Conservation (phyloP, 768 basidiomycete genomes). For the Mycena haematopus region DNA sequence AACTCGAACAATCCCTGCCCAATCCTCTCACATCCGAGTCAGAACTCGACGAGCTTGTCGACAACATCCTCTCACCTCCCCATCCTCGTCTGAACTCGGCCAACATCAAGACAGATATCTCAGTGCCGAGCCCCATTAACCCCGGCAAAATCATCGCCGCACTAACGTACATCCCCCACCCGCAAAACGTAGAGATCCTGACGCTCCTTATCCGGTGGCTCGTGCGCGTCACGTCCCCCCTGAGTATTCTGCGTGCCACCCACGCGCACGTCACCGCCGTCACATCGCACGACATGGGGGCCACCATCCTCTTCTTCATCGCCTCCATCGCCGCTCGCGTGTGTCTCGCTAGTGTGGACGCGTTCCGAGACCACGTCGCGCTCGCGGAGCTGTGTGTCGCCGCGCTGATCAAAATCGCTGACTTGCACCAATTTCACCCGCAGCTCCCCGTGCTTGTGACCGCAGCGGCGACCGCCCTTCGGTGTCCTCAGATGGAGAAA, state of each 20-base stretch:
- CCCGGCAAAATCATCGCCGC: slow-evolving; percentile 18
- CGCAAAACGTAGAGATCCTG: slow-evolving; percentile 5
- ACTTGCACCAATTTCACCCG: slow-evolving; percentile 24
- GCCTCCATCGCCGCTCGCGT: slow-evolving; percentile 8
- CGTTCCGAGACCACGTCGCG: background rate
- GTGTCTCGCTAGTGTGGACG: slow-evolving; percentile 4
- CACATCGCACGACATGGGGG: slow-evolving; percentile 14
- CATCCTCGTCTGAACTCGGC: too few relatives aligned
- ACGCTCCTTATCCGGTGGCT: slow-evolving; percentile 26
- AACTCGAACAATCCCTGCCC: background rate
- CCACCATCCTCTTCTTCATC: slow-evolving; percentile 25
- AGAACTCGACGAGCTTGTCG: slow-evolving; percentile 9
- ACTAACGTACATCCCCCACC: slow-evolving; percentile 9
- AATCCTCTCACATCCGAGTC: background rate
- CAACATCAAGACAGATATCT: background rate
- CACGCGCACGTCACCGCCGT: slow-evolving; percentile 12
- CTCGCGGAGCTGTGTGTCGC: slow-evolving; percentile 17
- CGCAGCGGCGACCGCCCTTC: slow-evolving; percentile 2
- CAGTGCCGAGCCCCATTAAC: background rate
- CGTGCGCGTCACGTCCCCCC: slow-evolving; percentile 19
- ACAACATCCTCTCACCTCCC: background rate
- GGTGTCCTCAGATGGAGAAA: background rate
- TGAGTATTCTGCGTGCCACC: slow-evolving; percentile 8
- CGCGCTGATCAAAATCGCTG: slow-evolving; percentile 20
- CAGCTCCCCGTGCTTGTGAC: slow-evolving; percentile 19